Base-by-base conservation (phyloP, 2,329 filamentous ascomycete genomes). In the Fusarium verrucosum region DNA sequence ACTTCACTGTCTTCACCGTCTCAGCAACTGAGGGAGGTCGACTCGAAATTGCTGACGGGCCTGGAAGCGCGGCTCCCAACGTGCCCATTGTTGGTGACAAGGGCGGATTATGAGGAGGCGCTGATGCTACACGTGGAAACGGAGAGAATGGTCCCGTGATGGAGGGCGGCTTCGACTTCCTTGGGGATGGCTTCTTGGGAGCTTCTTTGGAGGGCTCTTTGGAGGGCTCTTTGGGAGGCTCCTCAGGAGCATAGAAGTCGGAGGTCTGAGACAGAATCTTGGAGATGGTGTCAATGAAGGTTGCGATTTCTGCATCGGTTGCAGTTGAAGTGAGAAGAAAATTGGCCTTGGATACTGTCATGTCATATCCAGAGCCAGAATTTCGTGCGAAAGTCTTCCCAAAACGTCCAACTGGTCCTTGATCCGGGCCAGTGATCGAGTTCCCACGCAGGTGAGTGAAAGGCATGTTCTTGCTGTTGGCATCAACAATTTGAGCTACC, bases 281-380 rank as follows among this genome's bases (percentile, higher is more conserved):
- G 69, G 82, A 81, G 17, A 89, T 82, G 0, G 80, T 78, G 0
- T 80, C 79, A 26, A 88, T 77, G 59, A 89, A 85, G 0, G 76
- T 80, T 0, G 81, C 77, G 30, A 87, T 82, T 64, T 89, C 86
- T 5, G 77, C 70, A 14, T 83, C 81, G 9, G 78, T 83, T 4
- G 87, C 86, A 2, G 79, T 80, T 4, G 83, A 84, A 0, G 84
- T 82, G 22, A 89, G 78, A 10, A 87, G 76, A 64, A 84, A 87
- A 70, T 88, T 85, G 37, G 83, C 84, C 53, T 82, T 82, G 1
- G 82, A 80, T 23, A 84, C 79, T 0, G 77, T 75, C 8, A 74
- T 65, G 26, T 74, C 73, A 10, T 71, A 68, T 13, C 69, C 70
- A 10, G 74, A 69, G 28, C 62, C 68, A n/a, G 68, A 68, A 14